Evolutionary conservation across 768 basidiomycete genomes (phyloP).

Genomic region (Termitomyces sp.): DNA sequence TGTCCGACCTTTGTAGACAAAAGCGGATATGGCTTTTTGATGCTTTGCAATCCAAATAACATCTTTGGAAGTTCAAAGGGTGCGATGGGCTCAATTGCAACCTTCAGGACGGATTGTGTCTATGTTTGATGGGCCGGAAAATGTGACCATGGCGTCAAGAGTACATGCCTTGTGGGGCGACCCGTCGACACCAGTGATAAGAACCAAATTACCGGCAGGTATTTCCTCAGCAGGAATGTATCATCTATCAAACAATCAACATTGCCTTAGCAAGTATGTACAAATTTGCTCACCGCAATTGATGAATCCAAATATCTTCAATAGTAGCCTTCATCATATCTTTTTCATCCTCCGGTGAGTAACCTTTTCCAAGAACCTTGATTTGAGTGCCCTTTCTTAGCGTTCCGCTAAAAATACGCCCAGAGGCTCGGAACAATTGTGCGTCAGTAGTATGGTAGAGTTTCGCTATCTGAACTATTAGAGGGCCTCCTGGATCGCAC

Average conservation of each 20-base stretch:
- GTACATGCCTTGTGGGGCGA: slow-evolving; percentile 97
- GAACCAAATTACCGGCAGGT: slow-evolving; percentile 87
- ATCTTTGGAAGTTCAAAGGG: slow-evolving; percentile 99
- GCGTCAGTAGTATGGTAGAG: slow-evolving; percentile 97
- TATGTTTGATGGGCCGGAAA: slow-evolving; percentile 94
- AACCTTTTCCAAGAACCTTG: slow-evolving; percentile 97
- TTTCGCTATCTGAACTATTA: slow-evolving; percentile 92
- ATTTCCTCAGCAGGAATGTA: slow-evolving; percentile 86
- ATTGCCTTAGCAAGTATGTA: not conserved
- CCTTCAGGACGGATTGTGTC: slow-evolving; percentile 94
- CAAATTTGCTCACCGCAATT: slow-evolving; percentile 63
- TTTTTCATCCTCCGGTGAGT: slow-evolving; percentile 98
- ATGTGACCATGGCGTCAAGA: slow-evolving; percentile 71
- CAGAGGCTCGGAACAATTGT: slow-evolving; percentile 94
- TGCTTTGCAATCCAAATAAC: slow-evolving; percentile 91
- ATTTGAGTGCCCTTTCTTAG: slow-evolving; percentile 76
- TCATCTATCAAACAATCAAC: slow-evolving; percentile 50
- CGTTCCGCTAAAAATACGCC: slow-evolving; percentile 90
- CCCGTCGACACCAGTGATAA: slow-evolving; percentile 88
- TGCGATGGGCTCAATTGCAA: slow-evolving; percentile 96
- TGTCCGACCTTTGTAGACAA: slow-evolving; percentile 63
- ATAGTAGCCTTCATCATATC: slow-evolving; percentile 87
- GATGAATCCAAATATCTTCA: slow-evolving; percentile 87
- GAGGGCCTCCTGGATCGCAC: slow-evolving; percentile 79
- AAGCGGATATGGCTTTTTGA: slow-evolving; percentile 97